phyloP scores from a whole-genome alignment of 2,329 filamentous ascomycete species.

The Hymenoscyphus scutula region DNA sequence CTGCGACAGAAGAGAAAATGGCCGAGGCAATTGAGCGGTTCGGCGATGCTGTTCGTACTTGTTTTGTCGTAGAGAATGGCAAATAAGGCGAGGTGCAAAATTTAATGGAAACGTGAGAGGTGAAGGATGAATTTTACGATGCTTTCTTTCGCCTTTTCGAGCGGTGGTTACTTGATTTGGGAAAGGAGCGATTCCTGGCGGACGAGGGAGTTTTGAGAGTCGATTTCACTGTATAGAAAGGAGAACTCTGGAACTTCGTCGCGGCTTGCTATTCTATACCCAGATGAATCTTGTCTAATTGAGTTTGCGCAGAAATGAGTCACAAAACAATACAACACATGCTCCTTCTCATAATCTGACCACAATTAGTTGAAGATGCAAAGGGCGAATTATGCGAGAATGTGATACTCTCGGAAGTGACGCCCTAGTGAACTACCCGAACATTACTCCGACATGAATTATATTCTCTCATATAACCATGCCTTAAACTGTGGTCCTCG shows the following conservation, averaged over 20 bases:
- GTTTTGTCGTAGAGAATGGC: conserved; percentile 43
- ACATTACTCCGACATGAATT: too few species aligned
- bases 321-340: too few species aligned
- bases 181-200: neutral
- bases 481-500: too few species aligned
- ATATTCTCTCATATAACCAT: too few species aligned
- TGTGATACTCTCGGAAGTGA: too few species aligned
- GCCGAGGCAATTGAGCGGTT: conserved; percentile 71
- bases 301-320: neutral
- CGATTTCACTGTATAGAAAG: neutral
- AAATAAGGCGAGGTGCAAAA: neutral
- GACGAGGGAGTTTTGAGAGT: neutral
- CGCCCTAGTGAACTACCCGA: too few species aligned
- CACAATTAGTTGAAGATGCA: too few species aligned
- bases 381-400: too few species aligned
- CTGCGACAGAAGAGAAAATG: conserved; percentile 70
- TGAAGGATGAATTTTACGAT: neutral
- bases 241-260: neutral
- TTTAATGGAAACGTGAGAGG: neutral
- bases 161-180: neutral
- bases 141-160: neutral
- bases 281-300: neutral
- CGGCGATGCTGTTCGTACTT: conserved; percentile 66
- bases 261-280: too few species aligned
- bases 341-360: too few species aligned